These are phyloP conservation scores for Letharia lupina DNA, from an alignment of 495 filamentous ascomycete genomes.

Conservation along the genomic window DNA sequence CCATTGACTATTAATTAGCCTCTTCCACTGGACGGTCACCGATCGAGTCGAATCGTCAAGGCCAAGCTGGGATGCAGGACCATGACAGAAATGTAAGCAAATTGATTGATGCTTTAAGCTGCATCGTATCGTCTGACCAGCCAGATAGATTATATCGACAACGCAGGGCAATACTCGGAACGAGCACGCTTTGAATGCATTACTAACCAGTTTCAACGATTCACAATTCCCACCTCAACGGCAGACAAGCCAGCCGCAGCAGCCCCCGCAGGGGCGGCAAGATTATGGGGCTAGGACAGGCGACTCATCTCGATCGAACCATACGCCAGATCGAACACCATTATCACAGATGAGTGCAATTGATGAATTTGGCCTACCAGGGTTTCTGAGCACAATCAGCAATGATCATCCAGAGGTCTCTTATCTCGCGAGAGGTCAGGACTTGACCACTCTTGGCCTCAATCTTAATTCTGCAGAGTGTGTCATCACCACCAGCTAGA, in stretches of 20 bases:
- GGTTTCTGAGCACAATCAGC: conserved; percentile 69
- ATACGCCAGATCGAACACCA: conserved; percentile 48
- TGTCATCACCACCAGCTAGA: conserved; percentile 25
- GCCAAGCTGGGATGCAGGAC: conserved; percentile 23
- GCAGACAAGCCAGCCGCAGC: conserved; percentile 24
- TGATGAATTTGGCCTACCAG: conserved; percentile 75
- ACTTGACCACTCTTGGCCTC: conserved; percentile 66
- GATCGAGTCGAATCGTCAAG: conserved; percentile 26
- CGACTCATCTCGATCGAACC: conserved; percentile 33
- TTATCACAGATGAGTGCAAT: conserved; percentile 58
- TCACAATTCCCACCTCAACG: conserved; percentile 31
- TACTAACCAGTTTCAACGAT: conserved; percentile 19
- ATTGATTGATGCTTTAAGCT: neutral
- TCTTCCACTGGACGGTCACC: conserved; percentile 23
- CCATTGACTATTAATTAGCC: conserved; percentile 9
- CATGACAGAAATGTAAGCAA: conserved; percentile 29
- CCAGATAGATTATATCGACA: conserved; percentile 6
- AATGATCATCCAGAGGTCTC: conserved; percentile 69
- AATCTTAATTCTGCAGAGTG: conserved; percentile 76
- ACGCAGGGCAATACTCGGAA: conserved; percentile 13
- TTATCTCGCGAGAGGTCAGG: conserved; percentile 66
- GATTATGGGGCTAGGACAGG: conserved; percentile 30
- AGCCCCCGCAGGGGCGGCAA: conserved; percentile 15
- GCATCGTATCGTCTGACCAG: neutral
- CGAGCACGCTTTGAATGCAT: conserved; percentile 10